Conservation (phyloP, 768 basidiomycete genomes). For the Hydnomerulius pinastri region DNA sequence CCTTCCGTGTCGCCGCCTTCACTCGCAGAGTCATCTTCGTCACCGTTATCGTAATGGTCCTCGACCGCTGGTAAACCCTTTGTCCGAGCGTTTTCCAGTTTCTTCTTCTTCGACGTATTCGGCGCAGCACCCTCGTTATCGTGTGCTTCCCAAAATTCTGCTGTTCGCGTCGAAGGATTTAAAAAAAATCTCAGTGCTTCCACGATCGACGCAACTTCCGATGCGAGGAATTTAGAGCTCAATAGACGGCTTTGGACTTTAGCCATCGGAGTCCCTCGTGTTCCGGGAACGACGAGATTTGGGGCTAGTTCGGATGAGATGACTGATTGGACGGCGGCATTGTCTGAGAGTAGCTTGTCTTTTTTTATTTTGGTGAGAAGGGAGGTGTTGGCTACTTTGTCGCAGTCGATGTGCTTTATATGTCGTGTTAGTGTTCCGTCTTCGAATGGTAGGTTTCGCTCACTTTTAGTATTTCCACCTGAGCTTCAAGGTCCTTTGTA, state of each 20-base stretch:
- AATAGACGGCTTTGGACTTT: conserved; percentile 74
- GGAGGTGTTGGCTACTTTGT: conserved; percentile 63
- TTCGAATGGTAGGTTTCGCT: conserved; percentile 5
- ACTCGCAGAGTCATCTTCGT: neutral
- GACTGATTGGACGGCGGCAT: conserved; percentile 47
- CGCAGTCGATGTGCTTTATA: conserved; percentile 56
- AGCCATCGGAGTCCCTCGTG: conserved; percentile 44
- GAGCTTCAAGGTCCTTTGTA: conserved; percentile 53
- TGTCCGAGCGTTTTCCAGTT: neutral
- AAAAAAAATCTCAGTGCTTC: conserved; percentile 49
- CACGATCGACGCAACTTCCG: conserved; percentile 53
- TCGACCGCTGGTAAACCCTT: conserved; percentile 1
- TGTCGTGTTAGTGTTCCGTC: neutral
- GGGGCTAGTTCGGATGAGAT: conserved; percentile 47
- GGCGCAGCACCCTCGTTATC: conserved; percentile 13
- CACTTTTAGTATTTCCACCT: conserved; percentile 71
- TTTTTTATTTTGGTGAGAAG: conserved; percentile 74
- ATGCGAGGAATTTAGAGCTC: conserved; percentile 75
- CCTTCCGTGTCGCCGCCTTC: conserved; percentile 22
- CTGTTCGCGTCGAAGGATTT: conserved; percentile 23
- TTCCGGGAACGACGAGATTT: conserved; percentile 34
- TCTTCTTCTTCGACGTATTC: conserved; percentile 14
- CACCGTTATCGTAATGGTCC: neutral
- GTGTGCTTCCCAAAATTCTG: conserved; percentile 18
- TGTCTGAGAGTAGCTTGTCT: conserved; percentile 56